Evolutionary conservation across 2,329 filamentous ascomycete species (phyloP), one percentile per base, ranked within the genome.

Genomic region (Epichloe uncinata): DNA sequence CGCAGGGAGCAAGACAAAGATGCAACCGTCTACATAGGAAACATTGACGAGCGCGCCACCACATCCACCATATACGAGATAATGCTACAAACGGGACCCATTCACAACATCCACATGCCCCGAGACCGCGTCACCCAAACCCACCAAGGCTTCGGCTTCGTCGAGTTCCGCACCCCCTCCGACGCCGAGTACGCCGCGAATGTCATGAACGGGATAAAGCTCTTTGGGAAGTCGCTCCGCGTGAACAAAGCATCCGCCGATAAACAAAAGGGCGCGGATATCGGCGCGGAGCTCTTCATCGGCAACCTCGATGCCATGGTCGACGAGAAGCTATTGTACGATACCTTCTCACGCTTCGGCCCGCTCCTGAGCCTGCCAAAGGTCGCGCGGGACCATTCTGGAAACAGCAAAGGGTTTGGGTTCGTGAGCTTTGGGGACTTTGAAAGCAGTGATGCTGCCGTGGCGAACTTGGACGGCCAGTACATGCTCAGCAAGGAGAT

Each of bases 141-240:
- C 51, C 93, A 98, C 68, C 93, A 97, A 70, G 93, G 93, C 59
- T 98, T 96, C 74, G 93, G 93, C 60, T 98, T 98, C 69, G 93
- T 98, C 68, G 93, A 98, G 69, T 98, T 96, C 68, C 91, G 89
- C 63, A 90, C 85, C 58, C 89, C 95, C 65, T 83, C 89, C 62
- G 93, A 96, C 67, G 93, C 93, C 60, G 93, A 97, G 66, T 98
- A 98, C 72, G 91, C 93, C 20, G 86, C 89, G 59, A 85, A 91
- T 63, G 87, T 96, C 58, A 94, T 97, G 85, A 97, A 97, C 70
- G 87, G 91, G 64, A 84, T 97, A 57, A 84, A 90, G 53, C 73
- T 98, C 22, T 95, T 85, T 67, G 90, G 90, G 56, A 97, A 96
- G 66, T 89, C 90, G 16, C 86, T 98, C 60, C 85, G 93, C 60